Evolutionary conservation across 495 filamentous ascomycete species (phyloP).

Genomic region (Chaetomium tenue): DNA sequence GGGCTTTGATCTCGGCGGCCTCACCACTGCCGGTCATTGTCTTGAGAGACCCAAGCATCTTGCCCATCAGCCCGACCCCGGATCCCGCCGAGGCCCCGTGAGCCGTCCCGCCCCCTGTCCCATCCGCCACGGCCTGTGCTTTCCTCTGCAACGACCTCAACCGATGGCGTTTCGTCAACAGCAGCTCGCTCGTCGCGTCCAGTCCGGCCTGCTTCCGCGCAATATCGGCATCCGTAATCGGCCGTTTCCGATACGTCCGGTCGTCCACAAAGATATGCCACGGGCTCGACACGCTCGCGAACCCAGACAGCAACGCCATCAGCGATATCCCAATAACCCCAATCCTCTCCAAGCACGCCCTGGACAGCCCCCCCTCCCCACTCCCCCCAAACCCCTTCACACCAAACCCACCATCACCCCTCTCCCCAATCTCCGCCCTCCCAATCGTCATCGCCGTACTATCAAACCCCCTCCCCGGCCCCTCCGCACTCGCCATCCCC

Average conservation of each 20-base stretch:
- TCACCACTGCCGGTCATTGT: conserved; percentile 58
- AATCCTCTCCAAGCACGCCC: conserved; percentile 74
- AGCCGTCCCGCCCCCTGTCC: conserved; percentile 21
- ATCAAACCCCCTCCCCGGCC: conserved; percentile 23
- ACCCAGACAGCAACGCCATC: conserved; percentile 79
- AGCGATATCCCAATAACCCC: conserved; percentile 77
- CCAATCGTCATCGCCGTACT: conserved; percentile 32
- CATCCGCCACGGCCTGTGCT: conserved; percentile 42
- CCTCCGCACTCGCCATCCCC: conserved; percentile 9
- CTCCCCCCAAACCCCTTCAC: conserved; percentile 8
- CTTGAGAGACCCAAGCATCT: conserved; percentile 57
- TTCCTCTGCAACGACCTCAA: conserved; percentile 66
- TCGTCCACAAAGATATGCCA: conserved; percentile 75
- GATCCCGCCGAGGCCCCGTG: conserved; percentile 23
- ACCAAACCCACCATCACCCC: conserved; percentile 7
- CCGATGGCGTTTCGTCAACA: conserved; percentile 64
- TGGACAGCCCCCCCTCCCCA: conserved; percentile 56
- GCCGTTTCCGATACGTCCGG: conserved; percentile 41
- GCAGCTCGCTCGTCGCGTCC: conserved; percentile 72
- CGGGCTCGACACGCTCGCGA: conserved; percentile 73
- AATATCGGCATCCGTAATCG: conserved; percentile 67
- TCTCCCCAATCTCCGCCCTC: conserved; percentile 27
- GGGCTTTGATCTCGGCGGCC: conserved; percentile 59
- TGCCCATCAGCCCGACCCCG: conserved; percentile 60
- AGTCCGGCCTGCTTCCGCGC: conserved; percentile 69